Base-by-base conservation (phyloP, 1,139 yeast species). In the Hyphopichia buzzinii region DNA sequence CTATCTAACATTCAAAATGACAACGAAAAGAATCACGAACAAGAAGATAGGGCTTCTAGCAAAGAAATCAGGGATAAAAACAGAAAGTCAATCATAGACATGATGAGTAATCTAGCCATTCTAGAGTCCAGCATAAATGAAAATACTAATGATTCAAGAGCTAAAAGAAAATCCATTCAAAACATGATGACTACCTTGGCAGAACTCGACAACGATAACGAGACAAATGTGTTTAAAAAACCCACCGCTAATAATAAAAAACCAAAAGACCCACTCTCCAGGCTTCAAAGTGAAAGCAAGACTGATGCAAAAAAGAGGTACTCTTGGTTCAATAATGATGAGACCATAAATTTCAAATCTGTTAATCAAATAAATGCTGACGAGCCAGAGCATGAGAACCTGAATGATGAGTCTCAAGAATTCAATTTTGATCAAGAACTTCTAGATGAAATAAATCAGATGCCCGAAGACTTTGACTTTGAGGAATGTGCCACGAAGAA, bases 381-480 rank as follows among this genome's bases (percentile, higher is more conserved):
- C n/a, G 37, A 34, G 11, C 26, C 22, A 22, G 11, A 23, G 2
- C 12, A 23, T n/a, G 23, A 22, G 36, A n/a, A n/a, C n/a, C n/a
- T n/a, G n/a, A 40, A 30, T 43, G 39, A 19, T 41, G 50, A 39
- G 23, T 17, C 26, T 4, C 16, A 24, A 12, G 41, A 41, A 33
- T 39, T 41, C 31, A 52, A 52, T 2, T 42, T 63, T 26, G 72
- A 69, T 37, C 60, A 64, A 29, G 74, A 67, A 28, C 41, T 62
- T 4, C 43, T 77, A 5, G 84, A 77, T 48, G 84, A 78, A 53
- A 65, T 76, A 17, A 78, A 81, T 46, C 69, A 59, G 31, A 57
- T 79, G 2, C 84, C 85, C 0, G 84, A 77, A 49, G 85, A 79
- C 46, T 79, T 58, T 47, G 80, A 78, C 35, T 77, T 76, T 47